Evolutionary conservation across 2,329 filamentous ascomycete species (phyloP), one percentile per base, ranked within the genome.

Genomic region (Teratosphaeria epicoccoides): DNA sequence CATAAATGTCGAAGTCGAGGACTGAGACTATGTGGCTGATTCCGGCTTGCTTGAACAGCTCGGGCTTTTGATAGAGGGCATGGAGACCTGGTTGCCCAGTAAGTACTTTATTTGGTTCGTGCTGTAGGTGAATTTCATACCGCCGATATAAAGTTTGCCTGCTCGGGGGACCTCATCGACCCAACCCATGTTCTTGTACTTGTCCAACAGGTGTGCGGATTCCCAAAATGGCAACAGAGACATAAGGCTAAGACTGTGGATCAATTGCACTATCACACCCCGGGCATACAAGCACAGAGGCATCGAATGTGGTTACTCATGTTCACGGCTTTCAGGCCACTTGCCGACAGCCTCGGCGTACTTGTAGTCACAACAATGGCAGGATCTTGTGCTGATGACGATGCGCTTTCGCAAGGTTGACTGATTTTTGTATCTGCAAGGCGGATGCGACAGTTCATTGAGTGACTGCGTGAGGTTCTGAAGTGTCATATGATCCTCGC

Each of bases 11-110:
- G 62, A 83, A 78, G 50, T 81, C 79, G 51, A 90, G 70, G 37
- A 91, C 85, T 3, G 89, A 95, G 23, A 97, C 74, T 40, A 97
- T 80, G 69, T 95, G 89, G 1, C 88, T 94, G 66, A 97, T 88
- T 56, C 83, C 81, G 58, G 82, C 81, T 58, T 83, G 77, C 58
- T 78, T 71, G 49, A 96, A 64, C 7, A 70, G 60, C 53, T 69
- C 62, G 2, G 61, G 60, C 23, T 61, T 57, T 53, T 70, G 66
- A 55, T 72, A 71, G 2, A 73, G 58, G 1, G 70, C 70, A 52
- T 70, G 67, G 2, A 73, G 60, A 25, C 70, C 70, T 40, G 33
- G 14, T 6, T 40, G 33, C n/a, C 12, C 7, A 17, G 3, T 40
- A 17, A 40, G 33, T 40, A 40, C n/a, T 20, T 7, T 40, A 17